Base-by-base conservation (phyloP, 176 grass and related monocot species). In the Oryza brachyantha region DNA sequence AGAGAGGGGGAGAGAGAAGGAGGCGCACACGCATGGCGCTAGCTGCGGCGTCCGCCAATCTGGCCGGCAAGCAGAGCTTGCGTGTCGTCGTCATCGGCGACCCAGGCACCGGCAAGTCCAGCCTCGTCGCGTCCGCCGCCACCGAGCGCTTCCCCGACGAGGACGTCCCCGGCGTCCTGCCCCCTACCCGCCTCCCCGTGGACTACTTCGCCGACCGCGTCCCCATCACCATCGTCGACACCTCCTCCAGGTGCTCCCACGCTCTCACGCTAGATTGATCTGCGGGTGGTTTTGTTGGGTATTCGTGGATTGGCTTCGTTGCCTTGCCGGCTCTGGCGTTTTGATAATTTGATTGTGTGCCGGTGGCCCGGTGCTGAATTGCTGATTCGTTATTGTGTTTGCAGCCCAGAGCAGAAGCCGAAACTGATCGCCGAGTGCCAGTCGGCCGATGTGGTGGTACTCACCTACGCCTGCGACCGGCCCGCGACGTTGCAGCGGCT, bases 141-240 rank as follows among this genome's bases (percentile, higher is more conserved):
- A 95, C 92, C 68, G 92, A 95, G 82, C 74, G 87, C 29, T 99
- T 95, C 66, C 92, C 89, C n/a, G n/a, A n/a, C 19, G 92, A 87
- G 59, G 89, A 94, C 75, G 90, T 91, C 6, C 92, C 96, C 62
- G 74, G 73, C 40, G 68, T 93, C 68, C 35, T 99, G 70, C 96
- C 92, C 24, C 85, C 86, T n/a, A 93, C 92, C 41, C 85, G 85
- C 39, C 92, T 99, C 78, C 92, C 96, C 14, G 78, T 86, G 67
- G 92, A 99, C 61, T 99, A 89, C 80, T 99, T 92, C 80, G 88
- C 88, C 66, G 86, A 99, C 84, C 87, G 92, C 63, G 92, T 99
- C 19, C 96, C 92, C 71, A 89, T 99, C 90, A 99, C 88, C 81
- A 95, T 99, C 90, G 83, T 95, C 71, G 92, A 93, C 76, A 99